phyloP scores from a whole-genome alignment of 768 basidiomycete genomes.

The Leccinum aurantiacum region DNA sequence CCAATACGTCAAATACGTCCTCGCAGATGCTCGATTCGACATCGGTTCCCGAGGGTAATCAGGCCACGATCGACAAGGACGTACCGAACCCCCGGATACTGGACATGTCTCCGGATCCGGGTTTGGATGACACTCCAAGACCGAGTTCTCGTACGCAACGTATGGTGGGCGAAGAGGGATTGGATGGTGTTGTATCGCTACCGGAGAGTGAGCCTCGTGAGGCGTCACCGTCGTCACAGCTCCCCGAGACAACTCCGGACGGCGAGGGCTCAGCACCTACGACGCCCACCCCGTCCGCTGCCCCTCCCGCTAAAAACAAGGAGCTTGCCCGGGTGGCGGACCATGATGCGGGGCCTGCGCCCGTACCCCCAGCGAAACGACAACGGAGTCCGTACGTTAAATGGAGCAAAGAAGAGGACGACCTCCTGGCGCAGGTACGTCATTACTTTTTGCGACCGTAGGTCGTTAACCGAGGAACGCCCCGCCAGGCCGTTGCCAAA shows the following conservation, averaged over 20 bases:
- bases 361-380: constrained; percentile 30
- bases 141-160: constrained; percentile 11
- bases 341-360: constrained; percentile 19
- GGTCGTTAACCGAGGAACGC: not conserved
- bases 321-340: constrained; percentile 29
- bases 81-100: not conserved
- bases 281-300: not conserved
- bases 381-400: constrained; percentile 42
- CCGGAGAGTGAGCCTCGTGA: constrained; percentile 10
- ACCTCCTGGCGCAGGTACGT: constrained; percentile 38
- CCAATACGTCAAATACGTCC: not conserved
- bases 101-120: not conserved
- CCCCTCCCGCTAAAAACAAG: constrained; percentile 16
- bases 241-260: constrained; percentile 8
- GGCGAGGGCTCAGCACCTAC: constrained; percentile 2
- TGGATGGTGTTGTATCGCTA: not conserved
- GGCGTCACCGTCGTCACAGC: constrained; percentile 2
- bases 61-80: not conserved
- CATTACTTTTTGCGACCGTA: not conserved
- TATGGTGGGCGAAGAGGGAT: not conserved
- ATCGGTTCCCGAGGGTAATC: not conserved
- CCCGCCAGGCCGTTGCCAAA: constrained; percentile 37
- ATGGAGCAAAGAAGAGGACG: constrained; percentile 45
- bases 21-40: constrained; percentile 12
- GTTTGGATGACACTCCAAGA: constrained; percentile 20